Percentiles rank a stretch among this genome's conserved stretches.
These are phyloP conservation scores for Yamadazyma spencermartinsiae DNA, from an alignment of 1,139 yeast genomes.

Conservation along the genomic window DNA sequence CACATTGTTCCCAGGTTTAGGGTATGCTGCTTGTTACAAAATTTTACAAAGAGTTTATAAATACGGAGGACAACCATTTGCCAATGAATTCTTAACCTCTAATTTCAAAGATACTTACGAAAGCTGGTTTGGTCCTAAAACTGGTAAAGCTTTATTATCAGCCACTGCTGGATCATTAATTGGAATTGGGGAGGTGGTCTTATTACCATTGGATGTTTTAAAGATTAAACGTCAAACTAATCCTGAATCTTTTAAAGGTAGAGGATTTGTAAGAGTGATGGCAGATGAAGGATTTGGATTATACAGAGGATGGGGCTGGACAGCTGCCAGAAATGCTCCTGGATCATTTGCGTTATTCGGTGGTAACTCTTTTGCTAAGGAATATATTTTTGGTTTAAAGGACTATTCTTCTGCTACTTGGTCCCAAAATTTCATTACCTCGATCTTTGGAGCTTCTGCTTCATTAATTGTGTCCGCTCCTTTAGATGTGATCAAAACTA, in stretches of 20 bases:
- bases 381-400: conserved; percentile 79
- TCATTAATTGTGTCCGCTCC: conserved; percentile 97
- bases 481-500: conserved; percentile 94
- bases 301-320: conserved; percentile 99
- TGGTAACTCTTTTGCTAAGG: conserved; percentile 98
- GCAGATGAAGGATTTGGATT: conserved; percentile 90
- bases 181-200: conserved; percentile 96
- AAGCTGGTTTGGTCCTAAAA: conserved; percentile 80
- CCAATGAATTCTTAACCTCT: conserved; percentile 82
- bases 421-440: conserved; percentile 91
- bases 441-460: conserved; percentile 98
- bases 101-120: conserved; percentile 76
- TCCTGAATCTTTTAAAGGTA: conserved; percentile 97
- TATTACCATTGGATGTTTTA: conserved; percentile 92
- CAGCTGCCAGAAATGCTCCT: conserved; percentile 99
- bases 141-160: conserved; percentile 93
- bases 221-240: conserved; percentile 98
- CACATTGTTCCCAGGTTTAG: conserved; percentile 95
- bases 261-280: conserved; percentile 86
- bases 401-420: conserved; percentile 93
- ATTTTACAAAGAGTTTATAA: conserved; percentile 96
- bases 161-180: conserved; percentile 97
- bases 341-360: conserved; percentile 98
- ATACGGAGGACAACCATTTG: conserved; percentile 99
- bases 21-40: conserved; percentile 97